Conservation (phyloP, 345 rosid genomes). For the Eucalyptus regnans region DNA sequence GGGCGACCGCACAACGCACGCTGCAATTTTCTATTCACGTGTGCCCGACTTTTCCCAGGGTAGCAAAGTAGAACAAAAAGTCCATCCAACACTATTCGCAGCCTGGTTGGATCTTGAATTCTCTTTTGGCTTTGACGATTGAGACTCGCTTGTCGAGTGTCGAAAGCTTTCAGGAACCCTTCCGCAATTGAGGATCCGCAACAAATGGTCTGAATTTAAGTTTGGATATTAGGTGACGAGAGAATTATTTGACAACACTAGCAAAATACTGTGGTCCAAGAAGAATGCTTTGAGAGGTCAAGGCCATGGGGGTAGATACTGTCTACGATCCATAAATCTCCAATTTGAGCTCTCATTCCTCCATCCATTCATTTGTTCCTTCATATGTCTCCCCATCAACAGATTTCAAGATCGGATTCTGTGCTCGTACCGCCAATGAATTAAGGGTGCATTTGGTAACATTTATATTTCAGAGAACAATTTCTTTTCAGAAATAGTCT, state of each 20-base stretch:
- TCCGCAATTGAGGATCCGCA: not conserved
- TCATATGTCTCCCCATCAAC: not conserved
- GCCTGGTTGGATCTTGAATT: not conserved
- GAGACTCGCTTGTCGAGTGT: not conserved
- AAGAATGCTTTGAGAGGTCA: slow-evolving; percentile 7
- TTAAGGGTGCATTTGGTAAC: fast-evolving
- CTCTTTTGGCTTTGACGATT: not conserved
- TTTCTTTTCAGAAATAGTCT: no score
- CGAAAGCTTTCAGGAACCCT: not conserved
- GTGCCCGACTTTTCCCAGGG: not conserved
- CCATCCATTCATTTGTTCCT: no score
- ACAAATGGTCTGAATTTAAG: not conserved
- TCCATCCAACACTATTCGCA: not conserved
- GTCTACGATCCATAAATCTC: not conserved
- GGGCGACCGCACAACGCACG: slow-evolving; percentile 7
- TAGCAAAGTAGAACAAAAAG: not conserved
- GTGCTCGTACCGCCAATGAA: not conserved
- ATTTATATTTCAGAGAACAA: no score
- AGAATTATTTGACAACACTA: not conserved
- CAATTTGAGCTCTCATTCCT: not conserved
- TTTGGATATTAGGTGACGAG: not conserved
- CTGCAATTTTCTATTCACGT: not conserved
- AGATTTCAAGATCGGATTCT: not conserved
- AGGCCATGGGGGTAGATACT: slow-evolving; percentile 38
- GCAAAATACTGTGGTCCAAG: slow-evolving; percentile 15